phyloP scores from a whole-genome alignment of 371 early-diverging fungal species.

The Mucor irregularis region DNA sequence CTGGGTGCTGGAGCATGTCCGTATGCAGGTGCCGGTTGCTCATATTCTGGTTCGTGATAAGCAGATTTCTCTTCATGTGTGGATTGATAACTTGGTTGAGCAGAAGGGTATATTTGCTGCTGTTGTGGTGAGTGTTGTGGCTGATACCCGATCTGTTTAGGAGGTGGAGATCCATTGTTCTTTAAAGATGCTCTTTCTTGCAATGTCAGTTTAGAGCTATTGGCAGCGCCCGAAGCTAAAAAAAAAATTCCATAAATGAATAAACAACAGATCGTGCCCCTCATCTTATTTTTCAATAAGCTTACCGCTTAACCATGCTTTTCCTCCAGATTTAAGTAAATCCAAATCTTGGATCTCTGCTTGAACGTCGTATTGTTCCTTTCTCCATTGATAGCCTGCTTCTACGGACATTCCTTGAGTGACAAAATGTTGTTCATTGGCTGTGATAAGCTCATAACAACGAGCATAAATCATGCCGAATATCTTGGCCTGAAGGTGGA shows the following conservation, averaged over 20 bases:
- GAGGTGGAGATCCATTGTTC: slow-evolving; percentile 10
- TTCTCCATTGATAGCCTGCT: slow-evolving; percentile 37
- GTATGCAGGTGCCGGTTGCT: not conserved
- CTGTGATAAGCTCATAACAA: slow-evolving; percentile 50
- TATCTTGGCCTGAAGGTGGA: slow-evolving; percentile 68
- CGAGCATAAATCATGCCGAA: slow-evolving; percentile 56
- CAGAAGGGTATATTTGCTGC: slow-evolving; percentile 3
- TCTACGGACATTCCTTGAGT: slow-evolving; percentile 37
- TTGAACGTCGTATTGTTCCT: slow-evolving; percentile 26
- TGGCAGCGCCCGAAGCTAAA: slow-evolving; percentile 37
- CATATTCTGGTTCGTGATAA: not conserved
- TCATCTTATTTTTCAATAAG: not conserved
- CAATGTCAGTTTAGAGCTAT: slow-evolving; percentile 35
- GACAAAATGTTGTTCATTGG: slow-evolving; percentile 38
- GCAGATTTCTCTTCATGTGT: not conserved
- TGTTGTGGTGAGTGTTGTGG: not conserved
- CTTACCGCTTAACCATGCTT: slow-evolving; percentile 40
- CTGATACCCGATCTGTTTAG: not conserved
- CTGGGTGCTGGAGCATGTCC: not conserved
- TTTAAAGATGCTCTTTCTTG: slow-evolving; percentile 43
- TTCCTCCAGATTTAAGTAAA: slow-evolving; percentile 44
- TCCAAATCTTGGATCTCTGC: slow-evolving; percentile 41
- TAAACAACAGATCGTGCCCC: not conserved
- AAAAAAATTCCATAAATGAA: not conserved
- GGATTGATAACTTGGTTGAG: not conserved